phyloP scores from a whole-genome alignment of 2,329 filamentous ascomycete genomes.

The Colletotrichum musicola region DNA sequence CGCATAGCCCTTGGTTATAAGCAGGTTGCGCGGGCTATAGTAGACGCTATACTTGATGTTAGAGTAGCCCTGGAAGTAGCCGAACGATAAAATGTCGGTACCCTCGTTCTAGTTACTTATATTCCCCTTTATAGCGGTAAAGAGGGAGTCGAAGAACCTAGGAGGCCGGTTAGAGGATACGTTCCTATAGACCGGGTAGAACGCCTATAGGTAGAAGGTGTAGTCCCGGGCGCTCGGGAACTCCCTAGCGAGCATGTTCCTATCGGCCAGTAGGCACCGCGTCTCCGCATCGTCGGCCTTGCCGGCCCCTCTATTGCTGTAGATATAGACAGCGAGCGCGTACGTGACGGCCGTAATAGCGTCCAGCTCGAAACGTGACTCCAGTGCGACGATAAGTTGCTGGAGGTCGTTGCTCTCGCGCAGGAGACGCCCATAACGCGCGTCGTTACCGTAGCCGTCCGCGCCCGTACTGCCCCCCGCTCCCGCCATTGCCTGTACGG shows the following conservation, averaged over 20 bases:
- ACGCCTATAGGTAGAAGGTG: slow-evolving; percentile 22
- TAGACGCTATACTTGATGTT: too few species aligned
- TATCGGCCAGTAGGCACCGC: background rate
- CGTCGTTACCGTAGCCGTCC: too few species aligned
- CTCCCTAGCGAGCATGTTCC: slow-evolving; percentile 14
- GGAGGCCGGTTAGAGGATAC: slow-evolving; percentile 1
- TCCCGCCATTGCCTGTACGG: slow-evolving; percentile 33
- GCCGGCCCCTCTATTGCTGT: too few species aligned
- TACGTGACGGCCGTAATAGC: slow-evolving; percentile 1
- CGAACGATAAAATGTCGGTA: slow-evolving; percentile 27
- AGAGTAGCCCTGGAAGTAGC: too few species aligned
- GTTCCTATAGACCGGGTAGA: slow-evolving; percentile 22
- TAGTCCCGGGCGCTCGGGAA: slow-evolving; percentile 11
- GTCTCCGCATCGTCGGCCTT: background rate
- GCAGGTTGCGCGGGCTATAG: too few species aligned
- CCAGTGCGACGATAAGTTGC: background rate
- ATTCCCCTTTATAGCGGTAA: slow-evolving; percentile 2
- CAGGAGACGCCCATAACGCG: too few species aligned
- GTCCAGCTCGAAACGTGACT: background rate
- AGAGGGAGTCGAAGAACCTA: slow-evolving; percentile 9
- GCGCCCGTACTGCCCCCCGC: too few species aligned
- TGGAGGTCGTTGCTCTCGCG: too few species aligned
- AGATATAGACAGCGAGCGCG: background rate
- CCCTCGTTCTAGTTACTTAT: slow-evolving; percentile 26
- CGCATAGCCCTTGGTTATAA: slow-evolving; percentile 16